These are phyloP conservation scores for Lunularia cruciata DNA, from an alignment of 225 moss, liverwort and hornwort species.

Conservation along the genomic window DNA sequence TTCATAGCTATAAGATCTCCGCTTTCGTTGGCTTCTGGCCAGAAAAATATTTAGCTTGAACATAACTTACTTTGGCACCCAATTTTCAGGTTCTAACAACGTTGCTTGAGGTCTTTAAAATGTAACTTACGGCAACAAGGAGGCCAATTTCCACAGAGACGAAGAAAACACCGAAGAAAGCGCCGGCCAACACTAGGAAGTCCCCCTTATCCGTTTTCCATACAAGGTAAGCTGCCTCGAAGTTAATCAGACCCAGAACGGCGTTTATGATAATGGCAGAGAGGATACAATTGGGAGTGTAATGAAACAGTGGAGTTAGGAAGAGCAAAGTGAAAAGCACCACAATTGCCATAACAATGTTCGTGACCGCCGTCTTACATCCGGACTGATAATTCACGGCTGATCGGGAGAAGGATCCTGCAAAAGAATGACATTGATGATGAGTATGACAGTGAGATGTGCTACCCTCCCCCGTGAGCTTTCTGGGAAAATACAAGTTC, in stretches of 20 bases:
- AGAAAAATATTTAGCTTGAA: no score
- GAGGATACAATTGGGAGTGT: slow-evolving; percentile 75
- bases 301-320: slow-evolving; percentile 69
- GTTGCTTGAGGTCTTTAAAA: background rate
- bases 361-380: slow-evolving; percentile 54
- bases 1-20: no score
- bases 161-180: slow-evolving; percentile 77
- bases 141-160: slow-evolving; percentile 73
- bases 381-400: slow-evolving; percentile 84
- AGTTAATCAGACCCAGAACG: slow-evolving; percentile 49
- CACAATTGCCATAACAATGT: slow-evolving; percentile 71
- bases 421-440: background rate
- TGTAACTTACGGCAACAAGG: slow-evolving; percentile 54
- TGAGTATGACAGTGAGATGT: no score
- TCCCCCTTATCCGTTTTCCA: slow-evolving; percentile 92
- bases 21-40: no score
- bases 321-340: slow-evolving; percentile 54
- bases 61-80: no score
- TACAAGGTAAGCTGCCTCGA: slow-evolving; percentile 62
- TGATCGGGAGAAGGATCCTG: slow-evolving; percentile 94
- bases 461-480: no score
- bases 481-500: no score
- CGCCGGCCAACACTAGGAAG: slow-evolving; percentile 61
- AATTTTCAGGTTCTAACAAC: no score
- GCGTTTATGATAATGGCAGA: slow-evolving; percentile 74